These are phyloP conservation scores for Penicillium coffeae DNA, from an alignment of 495 filamentous ascomycete species.

Conservation along the genomic window DNA sequence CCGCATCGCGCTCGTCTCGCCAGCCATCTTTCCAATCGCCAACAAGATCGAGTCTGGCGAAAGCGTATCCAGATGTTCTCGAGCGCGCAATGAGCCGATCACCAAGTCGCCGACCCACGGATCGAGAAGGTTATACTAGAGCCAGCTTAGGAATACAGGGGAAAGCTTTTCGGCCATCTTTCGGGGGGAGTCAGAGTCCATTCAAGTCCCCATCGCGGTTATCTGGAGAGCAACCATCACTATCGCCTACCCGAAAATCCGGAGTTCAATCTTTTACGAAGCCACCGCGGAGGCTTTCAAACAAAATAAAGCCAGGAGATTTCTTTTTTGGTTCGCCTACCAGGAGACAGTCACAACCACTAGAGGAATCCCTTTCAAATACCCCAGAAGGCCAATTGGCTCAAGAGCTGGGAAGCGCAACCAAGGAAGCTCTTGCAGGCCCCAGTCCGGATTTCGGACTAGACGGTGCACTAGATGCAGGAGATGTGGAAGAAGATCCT, in stretches of 20 bases:
- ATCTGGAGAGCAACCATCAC: conserved; percentile 21
- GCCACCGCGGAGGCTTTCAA: conserved; percentile 39
- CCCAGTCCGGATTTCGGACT: neutral
- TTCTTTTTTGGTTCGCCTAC: conserved; percentile 41
- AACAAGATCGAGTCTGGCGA: conserved; percentile 59
- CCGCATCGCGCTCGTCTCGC: conserved; percentile 20
- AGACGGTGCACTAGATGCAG: conserved; percentile 17
- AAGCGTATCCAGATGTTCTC: conserved; percentile 58
- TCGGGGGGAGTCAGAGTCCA: conserved; percentile 36
- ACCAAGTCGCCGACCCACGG: conserved; percentile 17
- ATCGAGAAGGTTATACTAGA: conserved; percentile 5
- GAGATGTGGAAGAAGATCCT: conserved; percentile 35
- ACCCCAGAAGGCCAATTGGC: conserved; percentile 42
- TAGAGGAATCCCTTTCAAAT: conserved; percentile 14
- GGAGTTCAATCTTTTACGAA: conserved; percentile 40
- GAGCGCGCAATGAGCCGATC: conserved; percentile 43
- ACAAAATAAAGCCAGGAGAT: conserved; percentile 40
- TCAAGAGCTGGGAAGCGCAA: conserved; percentile 35
- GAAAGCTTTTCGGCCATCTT: conserved; percentile 34
- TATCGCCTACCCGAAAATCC: conserved; percentile 32
- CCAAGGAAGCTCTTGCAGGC: conserved; percentile 12
- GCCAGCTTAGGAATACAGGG: neutral
- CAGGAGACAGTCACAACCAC: conserved; percentile 23
- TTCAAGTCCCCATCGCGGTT: conserved; percentile 27
- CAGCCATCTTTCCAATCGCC: conserved; percentile 63